Evolutionary conservation across 441 rosid species (phyloP).

Genomic region (Eutrema salsugineum): DNA sequence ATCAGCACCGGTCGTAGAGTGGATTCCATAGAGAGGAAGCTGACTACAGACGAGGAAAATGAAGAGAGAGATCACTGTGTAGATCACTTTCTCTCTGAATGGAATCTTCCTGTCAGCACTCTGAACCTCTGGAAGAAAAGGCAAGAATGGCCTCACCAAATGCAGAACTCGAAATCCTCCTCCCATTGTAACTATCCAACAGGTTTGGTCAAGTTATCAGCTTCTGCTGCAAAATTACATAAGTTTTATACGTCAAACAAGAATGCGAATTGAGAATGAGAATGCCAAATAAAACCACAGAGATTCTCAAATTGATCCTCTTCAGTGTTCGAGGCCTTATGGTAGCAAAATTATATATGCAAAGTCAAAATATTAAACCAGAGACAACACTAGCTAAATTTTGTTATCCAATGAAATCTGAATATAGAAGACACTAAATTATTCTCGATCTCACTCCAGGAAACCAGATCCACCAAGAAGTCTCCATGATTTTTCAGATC

Average conservation of each 20-base stretch:
- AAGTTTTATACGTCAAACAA: background rate
- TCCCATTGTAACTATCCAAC: conserved; percentile 42
- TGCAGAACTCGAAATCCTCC: conserved; percentile 86
- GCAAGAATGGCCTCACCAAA: conserved; percentile 75
- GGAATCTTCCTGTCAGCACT: conserved; percentile 74
- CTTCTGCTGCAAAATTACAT: background rate
- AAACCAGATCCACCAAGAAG: conserved; percentile 3
- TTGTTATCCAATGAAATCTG: background rate
- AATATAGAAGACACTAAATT: background rate
- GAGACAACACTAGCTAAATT: background rate
- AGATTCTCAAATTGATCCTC: background rate
- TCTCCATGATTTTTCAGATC: background rate
- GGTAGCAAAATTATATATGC: background rate
- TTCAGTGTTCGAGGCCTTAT: background rate
- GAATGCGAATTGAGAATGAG: background rate
- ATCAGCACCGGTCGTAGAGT: conserved; percentile 88
- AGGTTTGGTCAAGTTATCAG: background rate
- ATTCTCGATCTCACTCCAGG: background rate
- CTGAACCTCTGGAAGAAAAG: conserved; percentile 66
- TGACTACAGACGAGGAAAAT: conserved; percentile 89
- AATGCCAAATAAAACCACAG: background rate
- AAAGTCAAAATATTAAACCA: background rate
- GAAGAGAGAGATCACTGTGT: conserved; percentile 81
- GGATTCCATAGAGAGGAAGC: conserved; percentile 86
- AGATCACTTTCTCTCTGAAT: conserved; percentile 83